Evolutionary conservation across 164 flowering plant species (phyloP).

Genomic region (Saururus chinensis): DNA sequence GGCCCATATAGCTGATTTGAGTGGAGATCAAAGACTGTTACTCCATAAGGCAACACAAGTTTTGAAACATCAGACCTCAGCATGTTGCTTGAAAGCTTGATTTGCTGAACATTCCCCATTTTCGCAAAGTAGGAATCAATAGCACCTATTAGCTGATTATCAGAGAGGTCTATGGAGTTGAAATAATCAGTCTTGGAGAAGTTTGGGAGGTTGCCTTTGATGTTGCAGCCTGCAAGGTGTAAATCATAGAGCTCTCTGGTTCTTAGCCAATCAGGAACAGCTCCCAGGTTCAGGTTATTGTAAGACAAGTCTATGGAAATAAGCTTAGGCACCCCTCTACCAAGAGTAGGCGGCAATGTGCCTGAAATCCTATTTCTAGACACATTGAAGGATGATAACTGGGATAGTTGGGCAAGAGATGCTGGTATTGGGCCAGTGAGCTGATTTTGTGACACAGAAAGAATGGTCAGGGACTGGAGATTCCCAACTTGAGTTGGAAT

Average conservation of each 20-base stretch:
- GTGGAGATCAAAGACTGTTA: slow-evolving; percentile 53
- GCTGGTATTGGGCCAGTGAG: slow-evolving; percentile 66
- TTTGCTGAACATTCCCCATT: slow-evolving; percentile 47
- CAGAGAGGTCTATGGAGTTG: slow-evolving; percentile 67
- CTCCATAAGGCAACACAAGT: slow-evolving; percentile 40
- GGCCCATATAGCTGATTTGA: slow-evolving; percentile 61
- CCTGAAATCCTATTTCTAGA: slow-evolving; percentile 61
- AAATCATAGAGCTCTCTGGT: slow-evolving; percentile 50
- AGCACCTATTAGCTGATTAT: slow-evolving; percentile 43
- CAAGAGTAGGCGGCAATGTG: slow-evolving; percentile 41
- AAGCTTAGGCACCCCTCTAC: slow-evolving; percentile 54
- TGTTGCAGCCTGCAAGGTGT: slow-evolving; percentile 70
- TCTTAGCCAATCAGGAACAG: slow-evolving; percentile 70
- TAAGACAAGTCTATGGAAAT: slow-evolving; percentile 74
- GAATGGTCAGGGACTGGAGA: slow-evolving; percentile 51
- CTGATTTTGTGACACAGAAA: slow-evolving; percentile 45
- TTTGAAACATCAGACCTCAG: slow-evolving; percentile 40
- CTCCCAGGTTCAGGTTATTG: slow-evolving; percentile 53
- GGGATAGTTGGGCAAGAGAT: slow-evolving; percentile 43
- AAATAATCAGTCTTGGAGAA: slow-evolving; percentile 47
- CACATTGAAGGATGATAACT: slow-evolving; percentile 66
- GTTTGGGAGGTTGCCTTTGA: slow-evolving; percentile 56
- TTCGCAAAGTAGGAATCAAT: slow-evolving; percentile 41
- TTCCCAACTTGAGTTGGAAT: slow-evolving; percentile 56
- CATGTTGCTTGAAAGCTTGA: slow-evolving; percentile 64